Conservation (phyloP, 2,329 filamentous ascomycete species). For the Aciculosporium take region DNA sequence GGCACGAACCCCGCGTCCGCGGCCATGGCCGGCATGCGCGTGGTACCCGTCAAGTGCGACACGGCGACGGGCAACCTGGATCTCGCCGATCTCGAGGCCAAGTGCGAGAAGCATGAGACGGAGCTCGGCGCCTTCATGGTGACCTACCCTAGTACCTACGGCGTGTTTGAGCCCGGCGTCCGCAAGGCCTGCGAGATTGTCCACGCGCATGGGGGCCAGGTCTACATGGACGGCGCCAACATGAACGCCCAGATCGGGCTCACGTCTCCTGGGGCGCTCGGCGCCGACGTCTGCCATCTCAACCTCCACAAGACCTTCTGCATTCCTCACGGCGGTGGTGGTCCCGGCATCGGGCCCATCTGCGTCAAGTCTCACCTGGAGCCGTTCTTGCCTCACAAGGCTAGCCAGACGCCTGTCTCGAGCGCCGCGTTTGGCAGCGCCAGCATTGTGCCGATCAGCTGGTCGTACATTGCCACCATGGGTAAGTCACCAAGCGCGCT, state of each 20-base stretch:
- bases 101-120: constrained; percentile 76
- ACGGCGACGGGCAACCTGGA: constrained; percentile 78
- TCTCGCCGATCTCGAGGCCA: constrained; percentile 68
- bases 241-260: constrained; percentile 97
- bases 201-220: constrained; percentile 76
- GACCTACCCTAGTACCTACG: constrained; percentile 89
- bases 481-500: constrained; percentile 40
- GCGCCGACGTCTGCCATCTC: constrained; percentile 90
- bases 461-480: constrained; percentile 94
- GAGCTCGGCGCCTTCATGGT: constrained; percentile 90
- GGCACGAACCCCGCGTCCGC: constrained; percentile 93
- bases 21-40: constrained; percentile 90
- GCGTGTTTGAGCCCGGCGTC: constrained; percentile 83
- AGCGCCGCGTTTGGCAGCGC: constrained; percentile 79
- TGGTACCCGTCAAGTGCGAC: constrained; percentile 86
- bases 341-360: constrained; percentile 86
- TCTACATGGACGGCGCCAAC: constrained; percentile 98
- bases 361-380: constrained; percentile 73
- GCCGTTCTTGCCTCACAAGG: constrained; percentile 43
- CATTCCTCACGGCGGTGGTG: constrained; percentile 89
- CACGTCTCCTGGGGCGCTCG: constrained; percentile 87
- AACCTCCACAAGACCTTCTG: constrained; percentile 99
- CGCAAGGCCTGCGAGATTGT: constrained; percentile 77
- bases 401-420: constrained; percentile 47
- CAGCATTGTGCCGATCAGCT: constrained; percentile 85